These are phyloP conservation scores for Zygoascus flipseniorum DNA, from an alignment of 805 yeast genomes.

Conservation along the genomic window DNA sequence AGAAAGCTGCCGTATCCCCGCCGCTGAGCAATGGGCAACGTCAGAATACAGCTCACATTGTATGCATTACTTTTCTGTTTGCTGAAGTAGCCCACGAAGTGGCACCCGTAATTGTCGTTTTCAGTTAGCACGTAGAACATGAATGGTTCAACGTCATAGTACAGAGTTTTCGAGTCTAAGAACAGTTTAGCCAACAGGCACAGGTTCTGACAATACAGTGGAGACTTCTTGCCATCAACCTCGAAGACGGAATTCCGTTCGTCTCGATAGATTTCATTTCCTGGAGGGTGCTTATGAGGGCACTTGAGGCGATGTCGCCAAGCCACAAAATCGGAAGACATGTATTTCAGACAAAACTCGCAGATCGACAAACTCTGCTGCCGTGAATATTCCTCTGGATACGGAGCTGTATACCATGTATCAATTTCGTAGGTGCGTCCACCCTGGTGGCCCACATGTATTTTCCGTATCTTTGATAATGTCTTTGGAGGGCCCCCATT, in stretches of 20 bases:
- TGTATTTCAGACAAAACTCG: conserved; percentile 75
- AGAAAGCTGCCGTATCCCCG: conserved; percentile 83
- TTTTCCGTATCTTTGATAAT: conserved; percentile 42
- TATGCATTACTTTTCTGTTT: conserved; percentile 63
- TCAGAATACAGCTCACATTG: conserved; percentile 84
- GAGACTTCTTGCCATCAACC: conserved; percentile 81
- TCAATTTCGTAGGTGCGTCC: conserved; percentile 48
- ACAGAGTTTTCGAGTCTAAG: conserved; percentile 82
- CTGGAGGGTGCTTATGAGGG: conserved; percentile 69
- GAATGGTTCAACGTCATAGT: conserved; percentile 94
- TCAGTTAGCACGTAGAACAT: conserved; percentile 81
- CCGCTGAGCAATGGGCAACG: conserved; percentile 80
- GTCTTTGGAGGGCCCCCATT: conserved; percentile 2
- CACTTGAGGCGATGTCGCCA: conserved; percentile 74
- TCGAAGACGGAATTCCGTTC: conserved; percentile 68
- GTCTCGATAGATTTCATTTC: conserved; percentile 81
- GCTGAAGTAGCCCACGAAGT: conserved; percentile 90
- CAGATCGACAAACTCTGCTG: conserved; percentile 63
- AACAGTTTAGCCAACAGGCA: conserved; percentile 86
- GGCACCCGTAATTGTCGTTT: conserved; percentile 46
- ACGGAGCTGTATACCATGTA: conserved; percentile 91
- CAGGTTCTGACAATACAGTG: conserved; percentile 77
- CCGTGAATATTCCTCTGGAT: conserved; percentile 74
- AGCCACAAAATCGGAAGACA: conserved; percentile 56
- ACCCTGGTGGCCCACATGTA: conserved; percentile 50